Base-by-base conservation (phyloP, 2,329 filamentous ascomycete species). In the Pseudogymnoascus sp. region DNA sequence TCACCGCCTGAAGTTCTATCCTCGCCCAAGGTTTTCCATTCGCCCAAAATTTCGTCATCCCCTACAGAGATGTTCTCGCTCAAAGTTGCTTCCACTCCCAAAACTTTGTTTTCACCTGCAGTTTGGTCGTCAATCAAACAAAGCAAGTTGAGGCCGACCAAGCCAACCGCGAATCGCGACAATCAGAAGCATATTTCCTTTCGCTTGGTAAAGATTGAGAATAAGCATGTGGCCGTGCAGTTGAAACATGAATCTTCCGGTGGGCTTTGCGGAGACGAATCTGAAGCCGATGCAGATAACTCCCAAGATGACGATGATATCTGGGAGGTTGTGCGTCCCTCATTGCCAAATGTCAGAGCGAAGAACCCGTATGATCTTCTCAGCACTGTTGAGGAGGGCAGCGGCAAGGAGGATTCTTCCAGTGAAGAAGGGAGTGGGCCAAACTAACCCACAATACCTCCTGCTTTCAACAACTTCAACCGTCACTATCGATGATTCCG, bases 321-420 rank as follows among this genome's bases (percentile, higher is more conserved):
- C 12, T 56, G 50, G 50, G 50, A 56, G 26, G 50, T 35, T 1
- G 50, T 56, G 3, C 50, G 50, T 14, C 50, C 50, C 0, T 56
- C 50, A 8, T 16, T 56, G 16, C 28, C 28, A 33, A 56, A 56
- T 33, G 28, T 56, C 16, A 56, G 50, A 56, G 50, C 50, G 4
- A 56, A 56, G 16, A 56, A 56, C 19, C 50, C 50, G 28, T 56
- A 56, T 22, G 50, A 56, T 35, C 50, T 56, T 6, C 50, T 56
- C 16, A 22, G 28, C 6, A 56, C 16, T 56, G 50, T 56, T 28
- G 50, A 56, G 1, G 50, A 56, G 28, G 50, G 50, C 16, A 35
- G 28, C 28, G 50, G 16, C 28, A 56, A 22, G 2, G 50, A 35
- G n/a, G 28, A 56, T 56, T 56, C 50, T 33, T 56, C 50, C 28